A percentile compares a stretch with the other conserved stretches of the same genome.
Evolutionary conservation across 1,284 basidiomycete species (phyloP).

Genomic region (Sporisorium graminicola): DNA sequence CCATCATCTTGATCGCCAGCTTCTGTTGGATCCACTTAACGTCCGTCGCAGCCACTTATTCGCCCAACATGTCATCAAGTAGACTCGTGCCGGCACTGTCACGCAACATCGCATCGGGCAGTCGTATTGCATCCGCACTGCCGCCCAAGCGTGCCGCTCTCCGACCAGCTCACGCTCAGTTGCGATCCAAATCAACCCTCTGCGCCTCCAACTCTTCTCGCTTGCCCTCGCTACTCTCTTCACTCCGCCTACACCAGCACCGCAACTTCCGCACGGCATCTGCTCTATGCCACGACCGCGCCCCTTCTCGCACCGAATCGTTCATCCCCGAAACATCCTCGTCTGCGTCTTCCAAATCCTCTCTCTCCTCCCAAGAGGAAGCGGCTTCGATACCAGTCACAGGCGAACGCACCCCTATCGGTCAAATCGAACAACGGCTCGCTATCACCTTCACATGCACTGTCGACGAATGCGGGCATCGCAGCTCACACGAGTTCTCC

Average conservation of each 20-base stretch:
- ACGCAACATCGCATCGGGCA: constrained; percentile 31
- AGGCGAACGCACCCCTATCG: constrained; percentile 49
- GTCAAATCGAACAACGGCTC: constrained; percentile 59
- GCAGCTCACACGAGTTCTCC: constrained; percentile 89
- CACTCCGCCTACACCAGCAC: not conserved
- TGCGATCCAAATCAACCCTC: constrained; percentile 11
- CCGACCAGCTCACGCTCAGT: not conserved
- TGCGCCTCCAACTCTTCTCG: not conserved
- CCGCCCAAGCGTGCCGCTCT: not conserved
- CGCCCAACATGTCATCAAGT: constrained; percentile 16
- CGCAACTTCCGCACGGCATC: constrained; percentile 13
- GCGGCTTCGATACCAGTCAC: constrained; percentile 38
- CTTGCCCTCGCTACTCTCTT: not conserved
- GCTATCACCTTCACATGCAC: constrained; percentile 67
- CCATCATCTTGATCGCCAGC: not conserved
- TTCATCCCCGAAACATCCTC: constrained; percentile 31
- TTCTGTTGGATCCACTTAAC: no score
- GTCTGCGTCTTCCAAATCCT: no score
- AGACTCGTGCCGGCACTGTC: constrained; percentile 1
- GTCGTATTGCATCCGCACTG: constrained; percentile 5
- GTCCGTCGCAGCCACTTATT: not conserved
- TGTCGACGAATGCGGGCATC: constrained; percentile 77
- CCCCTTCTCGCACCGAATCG: constrained; percentile 1
- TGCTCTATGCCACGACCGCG: not conserved
- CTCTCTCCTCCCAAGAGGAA: constrained; percentile 1